phyloP scores from a whole-genome alignment of 2,329 filamentous ascomycete genomes.

The Sphaerulina populicola region DNA sequence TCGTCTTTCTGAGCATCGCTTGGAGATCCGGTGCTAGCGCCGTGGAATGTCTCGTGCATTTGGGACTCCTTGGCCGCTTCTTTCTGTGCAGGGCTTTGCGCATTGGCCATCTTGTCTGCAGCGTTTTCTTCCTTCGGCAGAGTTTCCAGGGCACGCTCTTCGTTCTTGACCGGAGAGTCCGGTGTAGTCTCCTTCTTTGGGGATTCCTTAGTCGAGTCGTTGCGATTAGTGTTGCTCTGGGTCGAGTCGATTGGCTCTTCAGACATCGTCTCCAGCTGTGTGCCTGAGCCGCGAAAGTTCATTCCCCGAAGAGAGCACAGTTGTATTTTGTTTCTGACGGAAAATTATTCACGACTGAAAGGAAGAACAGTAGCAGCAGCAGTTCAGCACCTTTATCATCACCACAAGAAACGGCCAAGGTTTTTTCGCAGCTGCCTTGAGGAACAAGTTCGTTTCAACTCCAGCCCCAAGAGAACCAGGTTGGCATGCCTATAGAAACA shows the following conservation, averaged over 20 bases:
- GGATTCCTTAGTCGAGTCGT: neutral
- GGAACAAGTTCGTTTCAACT: too few relatives aligned
- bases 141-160: neutral
- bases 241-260: neutral
- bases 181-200: neutral
- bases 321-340: too few relatives aligned
- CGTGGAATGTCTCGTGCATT: slow-evolving; percentile 9
- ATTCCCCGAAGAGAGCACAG: neutral
- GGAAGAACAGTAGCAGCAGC: too few relatives aligned
- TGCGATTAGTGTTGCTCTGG: neutral
- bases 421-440: too few relatives aligned
- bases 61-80: slow-evolving; percentile 7
- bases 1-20: neutral
- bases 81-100: slow-evolving; percentile 2
- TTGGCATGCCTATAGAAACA: too few relatives aligned
- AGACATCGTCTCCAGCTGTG: slow-evolving; percentile 3
- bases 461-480: too few relatives aligned
- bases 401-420: too few relatives aligned
- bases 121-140: neutral
- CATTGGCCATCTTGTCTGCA: neutral
- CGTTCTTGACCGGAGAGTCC: slow-evolving; percentile 3
- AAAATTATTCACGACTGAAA: too few relatives aligned
- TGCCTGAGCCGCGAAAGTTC: slow-evolving; percentile 1
- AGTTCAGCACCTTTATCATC: too few relatives aligned
- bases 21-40: neutral